Base-by-base conservation (phyloP, 345 rosid species). In the Linum trigynum region DNA sequence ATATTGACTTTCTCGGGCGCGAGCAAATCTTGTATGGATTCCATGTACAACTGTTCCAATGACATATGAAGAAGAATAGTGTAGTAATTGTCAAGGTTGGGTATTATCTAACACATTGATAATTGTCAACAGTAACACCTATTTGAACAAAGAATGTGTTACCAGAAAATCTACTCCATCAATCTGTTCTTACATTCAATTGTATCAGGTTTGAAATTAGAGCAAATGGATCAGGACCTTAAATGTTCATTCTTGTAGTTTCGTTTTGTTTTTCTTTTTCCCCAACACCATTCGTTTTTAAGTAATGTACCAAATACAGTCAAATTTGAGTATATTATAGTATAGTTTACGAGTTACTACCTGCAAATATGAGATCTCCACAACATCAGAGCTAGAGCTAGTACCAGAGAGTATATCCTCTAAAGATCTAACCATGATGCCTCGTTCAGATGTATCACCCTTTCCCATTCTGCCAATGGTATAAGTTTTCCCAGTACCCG, bases 401-500 rank as follows among this genome's bases (percentile, higher is more conserved):
- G 76, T 76, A 66, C 67, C 78, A 5, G 71, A 66, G 73, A 87
- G 71, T 67, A 92, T 77, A 69, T 92, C 98, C 74, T 92, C 98
- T 0, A 92, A 68, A 67, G 96, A 88, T 80, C 98, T 83, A 69
- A 89, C 91, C 96, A 92, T 85, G 63, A 89, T 87, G 51, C 96
- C 97, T 75, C 96, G 95, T 81, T 92, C 88, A 38, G 97, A 84
- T 5, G 80, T 80, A 81, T 89, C 97, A 63, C 85, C 84, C 77
- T 86, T 87, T 53, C 97, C 96, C 55, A 92, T 76, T 71, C 77
- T 83, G 3, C 97, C 98, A 36, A 89, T 89, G 1, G 97, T 89
- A 71, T 86, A 87, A 53, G 98, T 92, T 76, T 92, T 92, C 35
- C 98, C 97, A 0, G 90, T 92, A 12, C 97, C 97, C 0, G 97